Conservation (phyloP, 352 stramenopile genomes). For the Globisporangium solare region DNA sequence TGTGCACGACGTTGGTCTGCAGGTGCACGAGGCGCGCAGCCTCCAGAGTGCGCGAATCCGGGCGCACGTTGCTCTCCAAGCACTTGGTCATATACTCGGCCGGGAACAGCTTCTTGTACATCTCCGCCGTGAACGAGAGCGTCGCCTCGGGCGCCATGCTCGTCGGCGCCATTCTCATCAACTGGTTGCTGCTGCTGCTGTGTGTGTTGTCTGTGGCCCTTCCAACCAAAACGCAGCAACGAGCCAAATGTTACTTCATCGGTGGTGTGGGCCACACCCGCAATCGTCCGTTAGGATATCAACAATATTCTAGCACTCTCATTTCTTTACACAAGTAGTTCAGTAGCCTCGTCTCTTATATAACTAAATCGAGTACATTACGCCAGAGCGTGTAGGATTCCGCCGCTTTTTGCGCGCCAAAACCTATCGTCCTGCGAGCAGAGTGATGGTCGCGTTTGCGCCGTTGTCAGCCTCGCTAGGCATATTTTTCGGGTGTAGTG, state of each 20-base stretch:
- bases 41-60: conserved; percentile 49
- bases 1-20: conserved; percentile 62
- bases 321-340: no score
- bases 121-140: conserved; percentile 58
- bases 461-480: no score
- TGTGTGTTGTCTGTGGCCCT: background rate
- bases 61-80: conserved; percentile 49
- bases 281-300: no score
- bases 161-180: conserved; percentile 3
- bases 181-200: background rate
- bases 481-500: background rate
- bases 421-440: background rate
- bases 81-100: conserved; percentile 63
- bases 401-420: background rate
- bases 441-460: background rate
- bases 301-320: no score
- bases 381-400: background rate
- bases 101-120: conserved; percentile 79
- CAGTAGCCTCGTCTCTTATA: no score
- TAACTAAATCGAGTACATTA: no score
- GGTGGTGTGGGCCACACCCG: no score
- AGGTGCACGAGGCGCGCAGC: conserved; percentile 47
- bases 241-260: background rate
- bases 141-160: conserved; percentile 8
- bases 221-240: background rate